phyloP scores from a whole-genome alignment of 768 basidiomycete genomes.

The Roridomyces roridus region DNA sequence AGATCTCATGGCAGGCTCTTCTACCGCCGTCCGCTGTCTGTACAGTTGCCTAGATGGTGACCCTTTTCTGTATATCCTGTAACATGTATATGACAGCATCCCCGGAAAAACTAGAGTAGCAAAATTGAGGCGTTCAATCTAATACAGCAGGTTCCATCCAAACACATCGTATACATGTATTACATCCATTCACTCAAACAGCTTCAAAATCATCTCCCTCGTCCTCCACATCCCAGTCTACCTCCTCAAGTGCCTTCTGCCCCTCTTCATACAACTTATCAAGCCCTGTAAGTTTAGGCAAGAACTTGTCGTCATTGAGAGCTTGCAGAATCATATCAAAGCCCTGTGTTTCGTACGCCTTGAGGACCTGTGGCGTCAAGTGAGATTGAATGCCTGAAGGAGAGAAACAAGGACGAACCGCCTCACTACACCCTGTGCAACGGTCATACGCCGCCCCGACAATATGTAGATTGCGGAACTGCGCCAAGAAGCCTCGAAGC shows the following conservation, averaged over 20 bases:
- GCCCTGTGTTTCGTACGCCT: conserved; percentile 83
- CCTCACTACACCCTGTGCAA: conserved; percentile 91
- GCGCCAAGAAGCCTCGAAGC: conserved; percentile 86
- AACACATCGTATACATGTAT: too few species aligned
- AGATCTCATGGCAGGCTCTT: conserved; percentile 4
- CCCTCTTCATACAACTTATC: conserved; percentile 80
- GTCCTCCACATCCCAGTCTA: conserved; percentile 80
- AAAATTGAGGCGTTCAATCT: too few species aligned
- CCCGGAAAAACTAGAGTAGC: too few species aligned
- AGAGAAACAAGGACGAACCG: conserved; percentile 47
- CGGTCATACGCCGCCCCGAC: conserved; percentile 85
- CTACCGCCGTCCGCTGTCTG: conserved; percentile 13
- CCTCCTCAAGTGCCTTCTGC: conserved; percentile 68
- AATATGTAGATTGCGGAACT: conserved; percentile 85
- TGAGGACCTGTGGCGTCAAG: conserved; percentile 68
- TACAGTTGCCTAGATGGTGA: conserved; percentile 6
- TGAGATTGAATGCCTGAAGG: not conserved
- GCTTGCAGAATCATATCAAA: conserved; percentile 81
- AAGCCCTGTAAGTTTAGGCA: conserved; percentile 79
- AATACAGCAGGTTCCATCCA: too few species aligned
- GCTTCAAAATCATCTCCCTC: conserved; percentile 38
- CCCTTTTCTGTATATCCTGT: not conserved
- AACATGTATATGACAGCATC: not conserved
- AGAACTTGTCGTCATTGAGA: conserved; percentile 80
- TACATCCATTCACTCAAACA: not conserved